phyloP scores from a whole-genome alignment of 2,329 filamentous ascomycete species.

The Hymenoscyphus linearis region DNA sequence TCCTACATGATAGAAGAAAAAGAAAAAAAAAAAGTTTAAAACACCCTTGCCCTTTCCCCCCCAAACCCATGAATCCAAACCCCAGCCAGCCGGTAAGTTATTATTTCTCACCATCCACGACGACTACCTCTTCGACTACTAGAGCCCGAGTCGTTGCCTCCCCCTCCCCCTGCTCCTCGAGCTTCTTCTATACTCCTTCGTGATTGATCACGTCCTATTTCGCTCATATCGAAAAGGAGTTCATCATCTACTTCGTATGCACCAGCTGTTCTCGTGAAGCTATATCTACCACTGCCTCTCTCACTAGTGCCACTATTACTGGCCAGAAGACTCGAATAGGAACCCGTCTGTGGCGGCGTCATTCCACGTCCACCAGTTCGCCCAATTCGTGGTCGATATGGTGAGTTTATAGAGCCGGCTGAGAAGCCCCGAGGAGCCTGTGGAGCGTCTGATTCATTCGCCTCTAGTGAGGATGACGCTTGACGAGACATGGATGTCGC shows the following conservation, averaged over 20 bases:
- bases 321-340: conserved; percentile 32
- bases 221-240: conserved; percentile 67
- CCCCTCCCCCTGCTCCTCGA: conserved; percentile 23
- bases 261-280: conserved; percentile 38
- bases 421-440: conserved; percentile 23
- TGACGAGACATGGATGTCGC: conserved; percentile 25
- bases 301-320: conserved; percentile 33
- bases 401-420: conserved; percentile 27
- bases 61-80: no score
- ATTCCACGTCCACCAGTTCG: conserved; percentile 29
- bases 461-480: conserved; percentile 27
- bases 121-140: conserved; percentile 30
- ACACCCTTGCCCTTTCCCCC: no score
- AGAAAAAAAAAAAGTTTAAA: no score
- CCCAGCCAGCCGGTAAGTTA: no score
- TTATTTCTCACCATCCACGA: conserved; percentile 22
- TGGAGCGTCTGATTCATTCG: conserved; percentile 23
- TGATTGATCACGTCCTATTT: conserved; percentile 54
- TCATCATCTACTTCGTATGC: conserved; percentile 58
- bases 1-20: no score
- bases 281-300: conserved; percentile 37
- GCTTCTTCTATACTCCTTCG: conserved; percentile 53
- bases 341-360: conserved; percentile 31
- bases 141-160: conserved; percentile 24
- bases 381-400: conserved; percentile 30